Evolutionary conservation across 2,329 filamentous ascomycete species (phyloP).

Genomic region (Nigrospora osmanthi): DNA sequence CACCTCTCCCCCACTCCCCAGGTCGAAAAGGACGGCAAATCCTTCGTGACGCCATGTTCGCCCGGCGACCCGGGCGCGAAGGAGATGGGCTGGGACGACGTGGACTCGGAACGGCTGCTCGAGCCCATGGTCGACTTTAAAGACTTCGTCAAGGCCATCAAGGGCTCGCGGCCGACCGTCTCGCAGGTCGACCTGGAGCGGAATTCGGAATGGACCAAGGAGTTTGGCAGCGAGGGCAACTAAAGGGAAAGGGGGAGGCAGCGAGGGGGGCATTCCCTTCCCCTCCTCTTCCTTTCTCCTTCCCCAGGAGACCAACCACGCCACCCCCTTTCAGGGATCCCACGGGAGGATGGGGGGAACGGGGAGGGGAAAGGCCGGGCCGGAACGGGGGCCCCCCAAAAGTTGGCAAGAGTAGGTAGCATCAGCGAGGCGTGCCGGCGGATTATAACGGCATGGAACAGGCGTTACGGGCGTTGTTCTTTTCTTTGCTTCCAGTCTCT

Average conservation of each 20-base stretch:
- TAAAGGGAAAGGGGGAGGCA: slow-evolving; percentile 23
- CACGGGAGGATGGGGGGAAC: too few species aligned
- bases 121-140: slow-evolving; percentile 83
- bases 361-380: too few species aligned
- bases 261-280: neutral
- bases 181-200: slow-evolving; percentile 75
- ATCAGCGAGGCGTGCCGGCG: too few species aligned
- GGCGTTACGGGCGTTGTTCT: too few species aligned
- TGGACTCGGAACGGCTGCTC: slow-evolving; percentile 75
- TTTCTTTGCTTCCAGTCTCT: too few species aligned
- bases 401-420: too few species aligned
- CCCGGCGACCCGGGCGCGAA: slow-evolving; percentile 78
- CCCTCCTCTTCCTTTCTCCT: too few species aligned
- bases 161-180: slow-evolving; percentile 81
- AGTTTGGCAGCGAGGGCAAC: slow-evolving; percentile 86
- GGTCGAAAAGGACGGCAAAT: slow-evolving; percentile 61
- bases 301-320: too few species aligned
- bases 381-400: too few species aligned
- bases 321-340: too few species aligned
- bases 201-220: slow-evolving; percentile 89
- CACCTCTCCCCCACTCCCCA: slow-evolving; percentile 23
- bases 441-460: too few species aligned
- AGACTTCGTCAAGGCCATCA: slow-evolving; percentile 90
- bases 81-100: slow-evolving; percentile 90
- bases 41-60: slow-evolving; percentile 81